Conservation (phyloP, 257 asterid genomes). For the Salvia rosmarinus region DNA sequence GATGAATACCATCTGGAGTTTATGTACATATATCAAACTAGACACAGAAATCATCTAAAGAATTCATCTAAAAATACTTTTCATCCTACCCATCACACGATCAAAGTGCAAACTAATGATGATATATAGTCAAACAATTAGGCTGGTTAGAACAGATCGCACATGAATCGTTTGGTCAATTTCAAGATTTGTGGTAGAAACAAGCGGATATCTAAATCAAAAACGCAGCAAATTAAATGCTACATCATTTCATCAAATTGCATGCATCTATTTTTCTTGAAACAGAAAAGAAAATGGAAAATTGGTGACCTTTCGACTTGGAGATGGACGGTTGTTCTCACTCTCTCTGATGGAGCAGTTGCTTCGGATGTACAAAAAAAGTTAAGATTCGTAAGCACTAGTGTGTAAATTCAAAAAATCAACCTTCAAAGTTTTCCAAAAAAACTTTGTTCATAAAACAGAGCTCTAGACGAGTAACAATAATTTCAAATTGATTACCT, state of each 20-base stretch:
- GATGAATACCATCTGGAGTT: not conserved
- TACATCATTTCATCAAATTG: not conserved
- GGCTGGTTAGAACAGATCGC: not conserved
- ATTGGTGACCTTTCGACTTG: too few relatives aligned
- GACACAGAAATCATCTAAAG: conserved; percentile 12
- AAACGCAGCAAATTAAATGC: not conserved
- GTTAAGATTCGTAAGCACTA: too few relatives aligned
- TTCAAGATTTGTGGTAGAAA: conserved; percentile 13
- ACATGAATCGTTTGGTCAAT: conserved; percentile 4
- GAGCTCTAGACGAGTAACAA: too few relatives aligned
- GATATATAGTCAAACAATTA: not conserved
- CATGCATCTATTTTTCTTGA: not conserved
- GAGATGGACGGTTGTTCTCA: too few relatives aligned
- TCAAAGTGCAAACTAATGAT: not conserved
- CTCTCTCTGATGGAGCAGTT: too few relatives aligned
- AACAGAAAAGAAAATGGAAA: too few relatives aligned
- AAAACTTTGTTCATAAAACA: too few relatives aligned
- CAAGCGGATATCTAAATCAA: not conserved
- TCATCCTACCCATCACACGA: conserved; percentile 10
- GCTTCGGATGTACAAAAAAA: too few relatives aligned
- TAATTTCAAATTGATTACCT: too few relatives aligned
- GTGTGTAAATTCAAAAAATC: too few relatives aligned
- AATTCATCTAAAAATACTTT: conserved; percentile 16
- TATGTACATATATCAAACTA: conserved; percentile 6
- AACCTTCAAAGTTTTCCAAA: too few relatives aligned